phyloP scores from a whole-genome alignment of 148 eudicot genomes.

The Salicornia ramosissima region DNA sequence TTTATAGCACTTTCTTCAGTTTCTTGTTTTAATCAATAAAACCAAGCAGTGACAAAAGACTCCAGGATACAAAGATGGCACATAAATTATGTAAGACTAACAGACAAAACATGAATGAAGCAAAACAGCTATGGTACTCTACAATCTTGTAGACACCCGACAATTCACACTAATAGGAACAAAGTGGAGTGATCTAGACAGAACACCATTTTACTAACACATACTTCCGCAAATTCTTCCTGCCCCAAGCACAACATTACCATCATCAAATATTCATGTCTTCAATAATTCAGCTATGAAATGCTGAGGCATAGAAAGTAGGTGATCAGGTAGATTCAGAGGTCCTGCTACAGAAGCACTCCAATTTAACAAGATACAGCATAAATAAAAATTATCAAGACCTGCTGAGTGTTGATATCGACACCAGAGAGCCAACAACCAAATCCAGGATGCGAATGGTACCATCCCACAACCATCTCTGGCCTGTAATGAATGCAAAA shows the following conservation, averaged over 20 bases:
- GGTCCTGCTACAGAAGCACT: neutral
- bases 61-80: neutral
- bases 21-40: neutral
- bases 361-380: neutral
- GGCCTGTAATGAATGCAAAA: conserved; percentile 39
- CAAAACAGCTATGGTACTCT: neutral
- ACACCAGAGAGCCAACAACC: conserved; percentile 96
- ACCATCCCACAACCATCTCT: conserved; percentile 89
- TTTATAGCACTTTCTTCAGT: neutral
- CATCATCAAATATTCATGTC: neutral
- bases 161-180: neutral
- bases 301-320: neutral
- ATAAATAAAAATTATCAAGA: neutral
- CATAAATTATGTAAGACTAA: neutral
- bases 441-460: conserved; percentile 93
- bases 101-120: neutral
- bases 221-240: neutral
- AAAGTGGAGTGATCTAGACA: neutral
- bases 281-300: neutral
- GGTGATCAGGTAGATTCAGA: neutral
- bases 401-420: conserved; percentile 90
- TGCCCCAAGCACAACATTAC: neutral
- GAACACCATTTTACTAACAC: neutral
- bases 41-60: neutral
- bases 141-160: neutral